These are phyloP conservation scores for sunflower (Helianthus annuus) DNA, from an alignment of 129 eudicot genomes.

Conservation along the genomic window HanXRQr2.0-SUNRISE NC_035446.2:70000175-70000674, in stretches of 20 bases:
- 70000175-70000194: too few relatives aligned
- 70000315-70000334: constrained; percentile 63
- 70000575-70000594: too few relatives aligned
- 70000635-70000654: too few relatives aligned
- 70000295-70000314: constrained; percentile 53
- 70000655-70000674: too few relatives aligned
- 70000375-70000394: background rate
- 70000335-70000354: constrained; percentile 60
- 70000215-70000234: constrained; percentile 67
- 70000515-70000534: too few relatives aligned
- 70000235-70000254: constrained; percentile 55
- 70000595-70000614: too few relatives aligned
- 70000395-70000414: background rate
- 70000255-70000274: constrained; percentile 50
- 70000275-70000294: constrained; percentile 30
- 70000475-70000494: too few relatives aligned
- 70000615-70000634: too few relatives aligned
- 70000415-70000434: constrained; percentile 1
- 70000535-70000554: too few relatives aligned
- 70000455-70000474: too few relatives aligned
- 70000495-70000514: too few relatives aligned
- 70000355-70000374: background rate
- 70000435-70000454: background rate
- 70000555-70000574: too few relatives aligned
- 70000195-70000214: constrained; percentile 15